Evolutionary conservation across 176 grass and related monocot genomes (phyloP).

Genomic region (Poa pratensis): DNA sequence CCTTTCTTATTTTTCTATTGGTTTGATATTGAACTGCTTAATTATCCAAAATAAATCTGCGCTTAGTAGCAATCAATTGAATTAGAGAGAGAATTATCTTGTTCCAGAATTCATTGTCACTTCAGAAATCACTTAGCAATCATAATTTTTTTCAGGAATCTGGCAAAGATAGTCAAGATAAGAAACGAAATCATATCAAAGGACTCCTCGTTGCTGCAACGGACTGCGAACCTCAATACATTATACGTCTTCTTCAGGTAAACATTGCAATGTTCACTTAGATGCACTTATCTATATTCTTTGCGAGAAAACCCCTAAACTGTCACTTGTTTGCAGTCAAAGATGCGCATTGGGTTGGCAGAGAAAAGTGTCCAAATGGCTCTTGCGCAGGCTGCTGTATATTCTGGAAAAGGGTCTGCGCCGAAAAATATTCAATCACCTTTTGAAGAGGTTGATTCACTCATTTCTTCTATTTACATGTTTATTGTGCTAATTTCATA

Average conservation of each 20-base stretch:
- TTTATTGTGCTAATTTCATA: constrained; percentile 16
- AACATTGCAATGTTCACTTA: constrained; percentile 34
- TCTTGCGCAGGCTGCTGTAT: constrained; percentile 84
- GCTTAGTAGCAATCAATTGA: background rate
- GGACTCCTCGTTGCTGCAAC: constrained; percentile 94
- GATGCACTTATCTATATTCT: constrained; percentile 16
- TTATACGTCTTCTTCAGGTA: constrained; percentile 94
- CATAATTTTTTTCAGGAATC: constrained; percentile 62
- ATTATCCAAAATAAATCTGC: constrained; percentile 10
- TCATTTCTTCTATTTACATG: constrained; percentile 30
- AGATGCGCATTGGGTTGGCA: constrained; percentile 98
- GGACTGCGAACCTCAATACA: constrained; percentile 97
- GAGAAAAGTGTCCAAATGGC: constrained; percentile 98
- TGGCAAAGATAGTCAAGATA: constrained; percentile 98
- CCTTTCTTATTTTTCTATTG: constrained; percentile 22
- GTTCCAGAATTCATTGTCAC: constrained; percentile 4
- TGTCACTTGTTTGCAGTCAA: constrained; percentile 69
- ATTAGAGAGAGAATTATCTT: constrained; percentile 29
- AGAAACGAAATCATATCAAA: constrained; percentile 97
- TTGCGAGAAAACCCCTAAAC: constrained; percentile 23
- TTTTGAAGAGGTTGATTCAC: constrained; percentile 71
- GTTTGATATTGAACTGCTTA: background rate
- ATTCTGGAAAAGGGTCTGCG: constrained; percentile 55
- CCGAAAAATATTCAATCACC: constrained; percentile 67
- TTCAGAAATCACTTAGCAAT: constrained; percentile 19